A percentile compares a stretch with the other conserved stretches of the same genome.
Conservation (phyloP, 2,329 filamentous ascomycete species). For the Fusarium sp. region DNA sequence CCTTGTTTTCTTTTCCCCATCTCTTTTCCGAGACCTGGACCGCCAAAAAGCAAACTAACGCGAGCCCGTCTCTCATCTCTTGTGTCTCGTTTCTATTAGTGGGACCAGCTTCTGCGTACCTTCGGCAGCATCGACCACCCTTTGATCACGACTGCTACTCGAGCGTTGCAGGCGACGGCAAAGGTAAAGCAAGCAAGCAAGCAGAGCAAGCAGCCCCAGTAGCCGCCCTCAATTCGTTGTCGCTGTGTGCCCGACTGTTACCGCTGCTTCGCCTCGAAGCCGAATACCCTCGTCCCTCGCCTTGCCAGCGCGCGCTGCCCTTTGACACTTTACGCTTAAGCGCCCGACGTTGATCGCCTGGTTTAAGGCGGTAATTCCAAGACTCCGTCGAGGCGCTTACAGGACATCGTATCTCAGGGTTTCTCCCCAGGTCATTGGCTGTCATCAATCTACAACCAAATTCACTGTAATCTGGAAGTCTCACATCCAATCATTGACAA, state of each 20-base stretch:
- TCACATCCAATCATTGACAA: conserved; percentile 36
- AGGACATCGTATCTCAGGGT: conserved; percentile 19
- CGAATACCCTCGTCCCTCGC: conserved; percentile 22
- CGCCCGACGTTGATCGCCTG: conserved; percentile 29
- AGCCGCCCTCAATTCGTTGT: conserved; percentile 36
- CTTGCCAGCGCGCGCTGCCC: conserved; percentile 16
- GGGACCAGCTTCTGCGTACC: conserved; percentile 15
- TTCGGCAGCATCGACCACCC: conserved; percentile 40
- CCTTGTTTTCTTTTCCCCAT: conserved; percentile 15
- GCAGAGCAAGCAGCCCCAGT: conserved; percentile 28
- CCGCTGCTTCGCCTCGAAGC: conserved; percentile 28
- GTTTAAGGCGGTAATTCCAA: conserved; percentile 31
- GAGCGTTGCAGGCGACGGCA: conserved; percentile 33
- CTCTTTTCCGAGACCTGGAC: conserved; percentile 32
- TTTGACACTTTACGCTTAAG: conserved; percentile 34
- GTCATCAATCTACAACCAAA: conserved; percentile 17
- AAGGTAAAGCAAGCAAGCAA: conserved; percentile 11
- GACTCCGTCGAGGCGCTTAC: conserved; percentile 46
- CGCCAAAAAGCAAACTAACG: conserved; percentile 25
- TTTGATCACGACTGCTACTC: conserved; percentile 29
- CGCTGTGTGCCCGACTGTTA: conserved; percentile 15
- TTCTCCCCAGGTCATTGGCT: conserved; percentile 39
- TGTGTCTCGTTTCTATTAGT: conserved; percentile 17
- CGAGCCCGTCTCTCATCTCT: conserved; percentile 8
- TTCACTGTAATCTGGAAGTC: conserved; percentile 38